Base-by-base conservation (phyloP, 2,329 filamentous ascomycete species). In the Diplocarpon mali region DNA sequence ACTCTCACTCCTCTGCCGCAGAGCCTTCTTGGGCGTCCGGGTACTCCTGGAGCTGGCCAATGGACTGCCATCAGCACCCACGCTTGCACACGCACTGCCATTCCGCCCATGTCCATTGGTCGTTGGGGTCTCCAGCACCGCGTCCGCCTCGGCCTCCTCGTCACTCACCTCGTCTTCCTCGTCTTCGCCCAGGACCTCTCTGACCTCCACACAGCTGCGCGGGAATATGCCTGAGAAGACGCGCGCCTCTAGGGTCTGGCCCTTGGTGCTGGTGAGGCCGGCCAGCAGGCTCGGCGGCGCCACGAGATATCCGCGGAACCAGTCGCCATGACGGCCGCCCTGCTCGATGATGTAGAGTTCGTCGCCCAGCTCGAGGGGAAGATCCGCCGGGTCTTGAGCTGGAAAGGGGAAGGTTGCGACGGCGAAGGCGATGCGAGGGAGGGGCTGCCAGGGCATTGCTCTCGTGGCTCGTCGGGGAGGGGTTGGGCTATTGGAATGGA, bases 141-240 rank as follows among this genome's bases (percentile, higher is more conserved):
- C 30, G 4, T 32, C 30, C 30, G 3, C 30, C 30, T 12, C 32
- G 44, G 38, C 24, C 40, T 32, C 30, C 38, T 14, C 44, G 41
- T 27, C 39, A 17, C 17, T 40, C 17, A 46, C 45, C 17, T 35
- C 49, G 29, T 43, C 41, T 6, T 75, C 70, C 44, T 83, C 80
- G 5, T 71, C 68, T 49, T 90, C 87, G 48, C 85, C 88, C 30
- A 98, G 74, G 44, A 95, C 80, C 67, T 98, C 92, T 53, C 90
- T 80, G 47, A 98, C 82, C 65, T 98, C 88, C 46, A 98, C 90
- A 58, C 90, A 98, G 63, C 83, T 92, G 53, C 85, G 77, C 10
- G 92, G 92, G 61, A 98, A 98, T 59, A 98, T 94, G 57, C 92
- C 92, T n/a, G 89, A 95, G 63, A 96, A 98, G 47, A 98, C 92